Evolutionary conservation across 2,329 filamentous ascomycete species (phyloP), one percentile per base, ranked within the genome.

Genomic region (Raffaelea albimanens): DNA sequence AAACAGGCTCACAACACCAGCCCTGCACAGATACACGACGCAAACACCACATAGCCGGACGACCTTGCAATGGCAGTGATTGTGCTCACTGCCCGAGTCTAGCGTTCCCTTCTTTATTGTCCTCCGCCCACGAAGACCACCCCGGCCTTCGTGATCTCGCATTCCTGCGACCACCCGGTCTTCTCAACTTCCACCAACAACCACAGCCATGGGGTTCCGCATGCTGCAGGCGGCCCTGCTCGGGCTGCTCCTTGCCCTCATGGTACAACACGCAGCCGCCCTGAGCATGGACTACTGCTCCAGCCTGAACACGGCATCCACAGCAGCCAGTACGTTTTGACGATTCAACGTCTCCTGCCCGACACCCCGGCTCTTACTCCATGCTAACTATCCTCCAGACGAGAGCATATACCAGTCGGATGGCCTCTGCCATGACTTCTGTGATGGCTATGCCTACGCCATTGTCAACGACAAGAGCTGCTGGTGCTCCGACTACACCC

Each of bases 401-500:
- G 58, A 61, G 29, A 75, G 70, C 52, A 73, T 72, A 53, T 83
- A 65, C 52, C 83, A 88, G 61, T 85, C 83, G 19, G 80, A 87
- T 55, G 85, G 85, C 25, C 72, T 80, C 13, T 91, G 86, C 60
- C 65, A 70, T 44, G 66, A 76, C 43, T 72, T 72, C 43, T 91
- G 86, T 64, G 55, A 57, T 21, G 56, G 69, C 16, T 85, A 72
- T 53, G 83, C 85, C 36, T 86, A 82, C 52, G 84, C 83, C 53
- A 69, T 91, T 43, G 67, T 89, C 1, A 75, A 87, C 56, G 71
- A 65, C 16, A 68, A 77, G 29, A 63, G 71, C 45, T 91, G 86
- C 60, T 91, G 84, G 84, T 91, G 86, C 61, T 82, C 83, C 34
- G 75, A 88, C 60, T 81, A 81, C 57, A 71, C 72, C 2, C 86